These are phyloP conservation scores for Colletotrichum agaves DNA, from an alignment of 2,329 filamentous ascomycete genomes.

Conservation along the genomic window DNA sequence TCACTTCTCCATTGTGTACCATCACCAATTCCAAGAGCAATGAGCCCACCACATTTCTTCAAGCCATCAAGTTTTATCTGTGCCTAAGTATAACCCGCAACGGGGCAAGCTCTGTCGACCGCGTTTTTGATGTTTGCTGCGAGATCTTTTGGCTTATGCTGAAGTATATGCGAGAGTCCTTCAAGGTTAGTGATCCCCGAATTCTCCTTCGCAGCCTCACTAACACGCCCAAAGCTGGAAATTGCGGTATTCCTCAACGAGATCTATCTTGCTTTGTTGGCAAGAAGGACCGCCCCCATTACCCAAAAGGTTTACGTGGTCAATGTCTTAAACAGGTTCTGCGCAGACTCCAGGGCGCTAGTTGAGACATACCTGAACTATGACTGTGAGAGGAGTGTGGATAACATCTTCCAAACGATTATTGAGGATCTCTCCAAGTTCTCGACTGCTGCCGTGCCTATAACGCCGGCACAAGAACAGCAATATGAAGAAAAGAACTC, in stretches of 20 bases:
- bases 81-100: slow-evolving; percentile 96
- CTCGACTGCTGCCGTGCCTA: slow-evolving; percentile 79
- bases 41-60: slow-evolving; percentile 88
- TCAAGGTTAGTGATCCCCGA: slow-evolving; percentile 73
- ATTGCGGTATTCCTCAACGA: slow-evolving; percentile 98
- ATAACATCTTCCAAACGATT: slow-evolving; percentile 96
- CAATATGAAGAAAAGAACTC: slow-evolving; percentile 83
- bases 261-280: slow-evolving; percentile 92
- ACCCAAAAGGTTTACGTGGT: slow-evolving; percentile 96
- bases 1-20: slow-evolving; percentile 90
- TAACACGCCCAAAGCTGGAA: slow-evolving; percentile 75
- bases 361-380: slow-evolving; percentile 99
- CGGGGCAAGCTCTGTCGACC: slow-evolving; percentile 90
- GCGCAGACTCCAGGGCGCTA: slow-evolving; percentile 84
- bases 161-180: slow-evolving; percentile 89
- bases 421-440: slow-evolving; percentile 94
- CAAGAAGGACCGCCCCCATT: slow-evolving; percentile 84
- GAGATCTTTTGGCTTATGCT: slow-evolving; percentile 99
- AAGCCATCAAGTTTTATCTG: slow-evolving; percentile 96
- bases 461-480: slow-evolving; percentile 83
- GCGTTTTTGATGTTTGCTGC: slow-evolving; percentile 93
- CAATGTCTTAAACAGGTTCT: slow-evolving; percentile 84
- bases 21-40: slow-evolving; percentile 92
- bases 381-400: slow-evolving; percentile 93
- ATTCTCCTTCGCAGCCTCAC: slow-evolving; percentile 11